A percentile compares a stretch with the other conserved stretches of the same genome.
Evolutionary conservation across 257 asterid species (phyloP).

Genomic region (Solanum rostratum): DNA sequence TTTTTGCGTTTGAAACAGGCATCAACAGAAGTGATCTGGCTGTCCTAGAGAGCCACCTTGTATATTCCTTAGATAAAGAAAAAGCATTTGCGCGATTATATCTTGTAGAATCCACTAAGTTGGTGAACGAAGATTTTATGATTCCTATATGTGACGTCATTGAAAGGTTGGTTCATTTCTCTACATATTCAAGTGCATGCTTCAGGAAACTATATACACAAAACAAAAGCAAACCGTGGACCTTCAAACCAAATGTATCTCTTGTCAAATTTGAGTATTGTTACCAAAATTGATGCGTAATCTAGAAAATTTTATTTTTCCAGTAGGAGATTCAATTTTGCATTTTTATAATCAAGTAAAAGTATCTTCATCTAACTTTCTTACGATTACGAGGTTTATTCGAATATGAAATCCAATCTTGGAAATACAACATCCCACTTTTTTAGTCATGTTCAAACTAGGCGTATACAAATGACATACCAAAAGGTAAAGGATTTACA

Average conservation of each 20-base stretch:
- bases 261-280: not conserved
- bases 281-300: not conserved
- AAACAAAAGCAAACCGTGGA: not conserved
- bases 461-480: not conserved
- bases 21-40: conserved; percentile 7
- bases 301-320: not conserved
- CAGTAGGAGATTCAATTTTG: not conserved
- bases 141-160: conserved; percentile 2
- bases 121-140: not conserved
- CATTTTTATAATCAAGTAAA: not conserved
- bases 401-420: too few relatives aligned
- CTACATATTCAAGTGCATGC: not conserved
- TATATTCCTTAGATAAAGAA: conserved; percentile 14
- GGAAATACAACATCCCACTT: too few relatives aligned
- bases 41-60: conserved; percentile 16
- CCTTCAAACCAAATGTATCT: not conserved
- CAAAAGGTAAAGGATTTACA: not conserved
- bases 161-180: conserved; percentile 9
- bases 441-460: not conserved
- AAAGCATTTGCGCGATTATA: conserved; percentile 12
- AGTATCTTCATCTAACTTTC: not conserved
- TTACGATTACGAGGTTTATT: too few relatives aligned
- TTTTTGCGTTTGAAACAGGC: conserved; percentile 7
- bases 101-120: conserved; percentile 10
- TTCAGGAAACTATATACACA: not conserved